phyloP scores from a whole-genome alignment of 2,329 filamentous ascomycete genomes.

The Chrysoporthe puriensis region DNA sequence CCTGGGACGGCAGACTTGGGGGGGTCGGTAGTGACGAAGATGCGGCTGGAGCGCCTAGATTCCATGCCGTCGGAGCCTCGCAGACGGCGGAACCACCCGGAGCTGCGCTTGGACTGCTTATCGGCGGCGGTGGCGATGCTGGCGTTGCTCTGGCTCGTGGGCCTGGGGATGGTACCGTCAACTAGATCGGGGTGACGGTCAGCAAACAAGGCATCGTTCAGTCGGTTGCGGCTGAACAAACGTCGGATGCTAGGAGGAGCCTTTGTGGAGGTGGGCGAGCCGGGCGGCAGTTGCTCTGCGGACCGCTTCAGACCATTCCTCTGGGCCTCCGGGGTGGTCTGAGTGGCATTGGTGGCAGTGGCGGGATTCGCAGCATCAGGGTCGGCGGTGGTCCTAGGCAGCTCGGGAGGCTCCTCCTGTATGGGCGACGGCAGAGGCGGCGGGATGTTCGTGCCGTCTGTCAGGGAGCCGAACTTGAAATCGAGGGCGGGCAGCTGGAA shows the following conservation, averaged over 20 bases:
- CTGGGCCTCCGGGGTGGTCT: slow-evolving; percentile 34
- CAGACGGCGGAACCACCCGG: slow-evolving; percentile 63
- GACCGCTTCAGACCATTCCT: slow-evolving; percentile 51
- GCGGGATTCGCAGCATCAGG: slow-evolving; percentile 29
- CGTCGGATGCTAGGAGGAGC: slow-evolving; percentile 61
- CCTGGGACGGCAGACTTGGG: slow-evolving; percentile 31
- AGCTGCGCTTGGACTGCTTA: slow-evolving; percentile 58
- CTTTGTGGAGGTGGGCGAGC: slow-evolving; percentile 56
- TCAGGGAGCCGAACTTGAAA: slow-evolving; percentile 62
- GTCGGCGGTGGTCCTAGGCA: slow-evolving; percentile 39
- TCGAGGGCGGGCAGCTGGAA: slow-evolving; percentile 64
- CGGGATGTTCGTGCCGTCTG: slow-evolving; percentile 64
- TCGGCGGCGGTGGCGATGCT: slow-evolving; percentile 55
- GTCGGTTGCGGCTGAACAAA: slow-evolving; percentile 58
- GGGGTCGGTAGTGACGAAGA: slow-evolving; percentile 44
- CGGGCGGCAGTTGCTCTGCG: slow-evolving; percentile 50
- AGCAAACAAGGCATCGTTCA: slow-evolving; percentile 55
- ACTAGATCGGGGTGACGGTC: slow-evolving; percentile 50
- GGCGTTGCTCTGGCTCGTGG: slow-evolving; percentile 54
- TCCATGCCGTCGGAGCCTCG: slow-evolving; percentile 43
- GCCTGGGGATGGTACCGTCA: slow-evolving; percentile 43
- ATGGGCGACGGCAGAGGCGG: slow-evolving; percentile 60
- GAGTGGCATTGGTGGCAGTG: slow-evolving; percentile 46
- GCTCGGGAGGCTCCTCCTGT: slow-evolving; percentile 48
- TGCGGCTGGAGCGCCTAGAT: slow-evolving; percentile 44